Evolutionary conservation across 805 yeast genomes (phyloP), one percentile per base, ranked within the genome.

Genomic region (Candida boleticola): DNA sequence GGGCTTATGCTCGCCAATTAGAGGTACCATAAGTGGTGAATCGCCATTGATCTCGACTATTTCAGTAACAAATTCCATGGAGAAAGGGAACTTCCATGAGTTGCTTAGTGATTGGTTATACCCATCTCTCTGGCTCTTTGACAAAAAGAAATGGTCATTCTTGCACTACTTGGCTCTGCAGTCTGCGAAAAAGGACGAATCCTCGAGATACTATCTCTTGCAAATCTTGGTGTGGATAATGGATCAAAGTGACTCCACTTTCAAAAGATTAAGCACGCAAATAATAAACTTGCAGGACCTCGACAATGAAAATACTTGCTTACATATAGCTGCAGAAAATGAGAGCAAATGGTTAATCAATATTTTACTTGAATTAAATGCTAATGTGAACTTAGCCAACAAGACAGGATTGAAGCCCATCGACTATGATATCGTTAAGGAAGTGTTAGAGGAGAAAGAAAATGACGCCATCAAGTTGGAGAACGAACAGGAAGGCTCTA

Each of bases 381-480:
- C 74, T 0, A 68, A 90, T 57, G 79, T 86, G 4, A 73, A 73
- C 26, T 74, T 88, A 37, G 79, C 88, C 4, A 93, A 93, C 59
- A 84, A 86, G 39, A 85, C 92, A 3, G 97, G 97, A 0, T 74
- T 92, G 26, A 79, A 85, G 46, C 96, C 98, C 3, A 65, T 74
- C 11, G 98, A 93, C 64, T 92, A 86, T 64, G 96, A 95, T 35
- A 80, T 85, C 41, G 78, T 74, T 35, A 64, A 77, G 36, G 73
- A 69, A 36, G 54, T 58, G 10, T 36, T 44, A n/a, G 41, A 46
- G 14, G 53, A 45, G 36, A 14, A 37, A 5, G 46, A 52, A 29
- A 48, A 43, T 18, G 45, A 43, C 11, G 31, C 40, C 9, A 39
- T 44, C 19, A 34, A 43, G 36, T 39, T 22, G 29, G 54, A 52